Evolutionary conservation across 768 basidiomycete species (phyloP).

Genomic region (Lyophyllum decastes): DNA sequence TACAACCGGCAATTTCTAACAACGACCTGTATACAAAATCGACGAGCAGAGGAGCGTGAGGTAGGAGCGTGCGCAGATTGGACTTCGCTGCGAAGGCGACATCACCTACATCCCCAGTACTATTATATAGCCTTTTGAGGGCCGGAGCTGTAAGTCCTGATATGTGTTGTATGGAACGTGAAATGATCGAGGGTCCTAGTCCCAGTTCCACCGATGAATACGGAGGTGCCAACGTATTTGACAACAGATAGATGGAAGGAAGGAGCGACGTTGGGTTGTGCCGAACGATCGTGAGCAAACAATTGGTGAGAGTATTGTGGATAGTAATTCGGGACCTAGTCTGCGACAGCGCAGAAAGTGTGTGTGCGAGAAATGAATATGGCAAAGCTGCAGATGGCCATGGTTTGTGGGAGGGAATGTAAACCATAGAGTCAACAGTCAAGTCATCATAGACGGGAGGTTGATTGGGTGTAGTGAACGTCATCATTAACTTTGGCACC

Average conservation of each 20-base stretch:
- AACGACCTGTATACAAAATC: constrained; percentile 68
- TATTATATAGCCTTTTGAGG: constrained; percentile 66
- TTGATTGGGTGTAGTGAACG: background rate
- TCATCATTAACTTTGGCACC: background rate
- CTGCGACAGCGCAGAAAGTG: constrained; percentile 57
- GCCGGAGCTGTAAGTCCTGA: constrained; percentile 63
- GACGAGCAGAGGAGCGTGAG: constrained; percentile 68
- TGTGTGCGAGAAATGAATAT: constrained; percentile 71
- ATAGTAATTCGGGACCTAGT: constrained; percentile 78
- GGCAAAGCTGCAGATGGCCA: constrained; percentile 52
- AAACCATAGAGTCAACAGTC: constrained; percentile 51
- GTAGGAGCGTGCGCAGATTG: constrained; percentile 70
- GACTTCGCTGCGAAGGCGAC: constrained; percentile 86
- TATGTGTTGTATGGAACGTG: constrained; percentile 69
- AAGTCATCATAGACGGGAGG: constrained; percentile 25
- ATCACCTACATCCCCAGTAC: constrained; percentile 83
- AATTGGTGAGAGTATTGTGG: constrained; percentile 69
- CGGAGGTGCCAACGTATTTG: constrained; percentile 76
- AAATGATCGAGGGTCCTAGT: constrained; percentile 66
- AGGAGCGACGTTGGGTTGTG: constrained; percentile 71
- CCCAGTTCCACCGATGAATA: constrained; percentile 74
- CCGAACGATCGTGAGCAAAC: constrained; percentile 65
- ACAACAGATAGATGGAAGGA: constrained; percentile 79
- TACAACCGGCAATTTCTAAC: constrained; percentile 64
- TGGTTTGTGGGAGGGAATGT: constrained; percentile 41